Evolutionary conservation across 495 filamentous ascomycete species (phyloP), one percentile per base, ranked within the genome.

Genomic region (Neurospora hispaniola): DNA sequence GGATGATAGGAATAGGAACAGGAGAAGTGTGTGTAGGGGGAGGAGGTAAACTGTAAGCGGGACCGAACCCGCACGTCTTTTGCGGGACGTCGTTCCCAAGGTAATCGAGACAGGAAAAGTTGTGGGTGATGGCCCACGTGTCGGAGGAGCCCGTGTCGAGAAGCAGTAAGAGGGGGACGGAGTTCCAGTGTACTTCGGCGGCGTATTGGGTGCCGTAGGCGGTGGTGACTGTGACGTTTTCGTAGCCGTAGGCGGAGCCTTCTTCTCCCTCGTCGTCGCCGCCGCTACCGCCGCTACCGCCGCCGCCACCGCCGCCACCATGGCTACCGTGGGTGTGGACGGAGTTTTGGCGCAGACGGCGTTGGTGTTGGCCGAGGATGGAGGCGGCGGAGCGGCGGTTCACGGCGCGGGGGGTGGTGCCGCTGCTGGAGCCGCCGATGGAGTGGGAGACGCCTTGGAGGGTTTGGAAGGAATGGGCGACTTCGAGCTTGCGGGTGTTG

Each of bases 71-170:
- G 44, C 81, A 83, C 1, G 71, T 62, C 2, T 69, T 72, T 12
- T 78, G 77, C 18, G 75, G 77, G 35, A 80, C 62, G 14, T 41
- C 46, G 18, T 75, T 39, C 69, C 80, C 79, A 0, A 69, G 27
- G 39, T 75, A 75, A 70, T 80, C 78, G 11, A 78, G 23, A 70
- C 81, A 83, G 31, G 69, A 41, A 70, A 81, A 82, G 54, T 73
- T 69, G 1, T 39, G 66, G 8, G 70, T 72, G 14, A 79, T 78
- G 3, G 77, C 80, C 81, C 89, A 91, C 9, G 88, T 90, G 75
- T 92, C 90, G 59, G 85, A 85, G 80, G 87, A 89, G 20, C 90
- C 89, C 4, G 89, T 91, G 77, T 91, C 90, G 70, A 92, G 79
- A 0, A 90, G 78, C 16, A 90, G 48, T 31, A 70, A 59, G 71